A percentile compares a stretch with the other conserved stretches of the same genome.
phyloP scores from a whole-genome alignment of 2,329 filamentous ascomycete species.

The Uncinocarpus reesii region DNA sequence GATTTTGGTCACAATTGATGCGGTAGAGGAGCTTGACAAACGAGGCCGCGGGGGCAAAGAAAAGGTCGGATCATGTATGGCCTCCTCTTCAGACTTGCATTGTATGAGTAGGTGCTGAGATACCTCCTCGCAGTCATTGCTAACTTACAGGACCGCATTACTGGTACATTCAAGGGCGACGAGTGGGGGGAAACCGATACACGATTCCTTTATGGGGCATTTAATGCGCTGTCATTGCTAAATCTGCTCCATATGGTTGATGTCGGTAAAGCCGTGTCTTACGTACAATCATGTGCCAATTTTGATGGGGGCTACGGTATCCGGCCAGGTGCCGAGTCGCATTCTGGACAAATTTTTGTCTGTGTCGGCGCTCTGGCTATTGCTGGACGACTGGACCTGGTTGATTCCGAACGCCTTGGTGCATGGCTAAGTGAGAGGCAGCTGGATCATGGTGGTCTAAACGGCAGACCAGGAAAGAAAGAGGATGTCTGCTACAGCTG shows the following conservation, averaged over 20 bases:
- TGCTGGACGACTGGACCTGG: slow-evolving; percentile 66
- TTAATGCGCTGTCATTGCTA: slow-evolving; percentile 82
- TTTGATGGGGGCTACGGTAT: slow-evolving; percentile 92
- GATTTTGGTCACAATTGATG: slow-evolving; percentile 78
- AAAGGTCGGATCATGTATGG: slow-evolving; percentile 68
- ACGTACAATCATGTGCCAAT: slow-evolving; percentile 76
- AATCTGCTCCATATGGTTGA: slow-evolving; percentile 63
- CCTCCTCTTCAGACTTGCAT: slow-evolving; percentile 10
- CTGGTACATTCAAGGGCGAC: slow-evolving; percentile 84
- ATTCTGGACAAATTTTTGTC: slow-evolving; percentile 91
- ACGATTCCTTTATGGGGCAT: slow-evolving; percentile 79
- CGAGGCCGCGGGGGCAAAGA: slow-evolving; percentile 56
- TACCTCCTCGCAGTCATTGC: slow-evolving; percentile 54
- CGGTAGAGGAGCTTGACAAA: slow-evolving; percentile 68
- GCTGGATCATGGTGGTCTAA: slow-evolving; percentile 74
- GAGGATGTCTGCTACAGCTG: slow-evolving; percentile 98
- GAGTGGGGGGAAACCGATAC: slow-evolving; percentile 97
- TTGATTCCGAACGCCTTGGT: slow-evolving; percentile 71
- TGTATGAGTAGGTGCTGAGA: slow-evolving; percentile 14
- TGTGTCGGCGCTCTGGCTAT: slow-evolving; percentile 83
- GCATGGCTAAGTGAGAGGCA: slow-evolving; percentile 92
- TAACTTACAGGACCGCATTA: slow-evolving; percentile 64
- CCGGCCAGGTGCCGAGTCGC: slow-evolving; percentile 80
- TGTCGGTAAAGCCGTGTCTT: slow-evolving; percentile 65
- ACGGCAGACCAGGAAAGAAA: slow-evolving; percentile 86